phyloP scores from a whole-genome alignment of 352 stramenopile genomes.

The Globisporangium nagaii region DNA sequence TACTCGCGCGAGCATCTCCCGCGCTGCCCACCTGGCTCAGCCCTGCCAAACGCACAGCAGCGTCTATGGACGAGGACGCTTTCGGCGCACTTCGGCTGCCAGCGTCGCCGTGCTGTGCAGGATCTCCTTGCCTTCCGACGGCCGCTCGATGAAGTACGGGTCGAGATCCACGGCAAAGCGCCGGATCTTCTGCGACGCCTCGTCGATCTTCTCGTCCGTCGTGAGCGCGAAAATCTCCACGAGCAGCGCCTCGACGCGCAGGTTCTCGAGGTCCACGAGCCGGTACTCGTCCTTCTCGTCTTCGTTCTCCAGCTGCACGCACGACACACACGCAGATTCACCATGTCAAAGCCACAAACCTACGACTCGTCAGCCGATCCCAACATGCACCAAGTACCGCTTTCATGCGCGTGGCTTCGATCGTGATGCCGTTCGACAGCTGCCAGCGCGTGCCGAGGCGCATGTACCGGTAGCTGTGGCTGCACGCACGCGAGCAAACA shows the following conservation, averaged over 20 bases:
- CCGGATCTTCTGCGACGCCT: constrained; percentile 76
- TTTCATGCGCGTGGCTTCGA: constrained; percentile 84
- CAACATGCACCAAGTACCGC: constrained; percentile 33
- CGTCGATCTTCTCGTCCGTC: constrained; percentile 83
- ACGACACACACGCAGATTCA: neutral
- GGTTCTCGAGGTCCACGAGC: constrained; percentile 78
- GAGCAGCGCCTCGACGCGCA: constrained; percentile 77
- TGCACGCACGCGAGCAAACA: constrained; percentile 16
- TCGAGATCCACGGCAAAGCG: constrained; percentile 78
- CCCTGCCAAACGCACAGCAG: no score
- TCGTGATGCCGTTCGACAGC: constrained; percentile 76
- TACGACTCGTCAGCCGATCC: no score
- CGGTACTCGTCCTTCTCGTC: constrained; percentile 81
- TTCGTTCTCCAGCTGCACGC: constrained; percentile 60
- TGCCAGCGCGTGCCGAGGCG: constrained; percentile 77
- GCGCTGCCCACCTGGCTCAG: no score
- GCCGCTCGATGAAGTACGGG: constrained; percentile 80
- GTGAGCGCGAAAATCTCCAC: constrained; percentile 83
- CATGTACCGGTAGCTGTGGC: constrained; percentile 83
- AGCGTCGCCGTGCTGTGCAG: constrained; percentile 76
- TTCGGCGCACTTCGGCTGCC: constrained; percentile 71
- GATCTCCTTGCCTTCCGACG: constrained; percentile 82
- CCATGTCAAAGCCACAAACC: neutral
- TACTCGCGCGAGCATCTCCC: no score
- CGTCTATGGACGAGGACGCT: constrained; percentile 52